Conservation (phyloP, 768 basidiomycete genomes). For the Boletus reticuloceps region DNA sequence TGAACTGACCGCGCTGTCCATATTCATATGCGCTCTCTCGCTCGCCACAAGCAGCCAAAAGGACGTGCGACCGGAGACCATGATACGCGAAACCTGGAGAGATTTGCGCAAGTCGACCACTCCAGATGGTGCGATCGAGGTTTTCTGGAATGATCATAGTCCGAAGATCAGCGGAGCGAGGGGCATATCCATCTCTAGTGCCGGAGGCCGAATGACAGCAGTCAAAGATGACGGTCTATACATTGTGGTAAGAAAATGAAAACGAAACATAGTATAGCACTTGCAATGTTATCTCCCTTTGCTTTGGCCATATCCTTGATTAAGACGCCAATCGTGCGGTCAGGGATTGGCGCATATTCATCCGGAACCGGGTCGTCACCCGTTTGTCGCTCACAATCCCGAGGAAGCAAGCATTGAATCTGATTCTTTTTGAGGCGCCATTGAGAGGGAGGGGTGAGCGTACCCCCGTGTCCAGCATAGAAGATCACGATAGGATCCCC, state of each 20-base stretch:
- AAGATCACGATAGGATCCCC: conserved; percentile 41
- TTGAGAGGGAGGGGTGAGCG: conserved; percentile 27
- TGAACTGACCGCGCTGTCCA: conserved; percentile 25
- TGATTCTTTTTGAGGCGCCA: conserved; percentile 29
- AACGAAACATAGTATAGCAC: conserved; percentile 18
- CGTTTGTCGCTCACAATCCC: conserved; percentile 13
- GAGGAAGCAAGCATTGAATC: conserved; percentile 32
- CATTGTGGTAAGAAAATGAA: neutral
- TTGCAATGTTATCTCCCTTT: conserved; percentile 44
- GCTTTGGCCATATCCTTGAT: conserved; percentile 35
- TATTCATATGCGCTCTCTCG: conserved; percentile 32
- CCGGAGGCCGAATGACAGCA: conserved; percentile 45
- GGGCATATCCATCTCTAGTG: conserved; percentile 21
- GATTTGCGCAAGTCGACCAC: conserved; percentile 10
- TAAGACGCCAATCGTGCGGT: conserved; percentile 38
- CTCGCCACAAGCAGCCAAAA: conserved; percentile 42
- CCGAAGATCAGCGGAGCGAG: conserved; percentile 6
- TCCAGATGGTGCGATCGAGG: conserved; percentile 30
- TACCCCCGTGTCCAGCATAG: conserved; percentile 45
- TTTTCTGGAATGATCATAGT: neutral
- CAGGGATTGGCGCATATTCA: conserved; percentile 33
- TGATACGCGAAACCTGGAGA: conserved; percentile 24
- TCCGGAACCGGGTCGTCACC: neutral
- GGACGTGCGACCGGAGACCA: conserved; percentile 37
- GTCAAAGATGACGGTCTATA: conserved; percentile 45